Evolutionary conservation across 768 basidiomycete genomes (phyloP).

Genomic region (Auricularia auricula-judae): DNA sequence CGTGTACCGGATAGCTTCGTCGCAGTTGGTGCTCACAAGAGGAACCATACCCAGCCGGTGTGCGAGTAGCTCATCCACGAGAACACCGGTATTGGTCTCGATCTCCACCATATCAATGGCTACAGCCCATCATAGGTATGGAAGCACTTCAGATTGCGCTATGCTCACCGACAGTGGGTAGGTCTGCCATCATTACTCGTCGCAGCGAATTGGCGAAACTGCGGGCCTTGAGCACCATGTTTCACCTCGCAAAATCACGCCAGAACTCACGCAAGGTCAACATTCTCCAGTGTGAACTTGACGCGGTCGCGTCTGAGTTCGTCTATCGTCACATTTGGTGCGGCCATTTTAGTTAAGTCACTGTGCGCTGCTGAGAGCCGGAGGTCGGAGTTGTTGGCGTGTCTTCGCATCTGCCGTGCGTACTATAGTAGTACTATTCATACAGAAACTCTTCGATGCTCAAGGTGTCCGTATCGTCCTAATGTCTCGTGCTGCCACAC

Average conservation of each 20-base stretch:
- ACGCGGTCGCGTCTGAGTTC: constrained; percentile 77
- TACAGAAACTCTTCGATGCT: too few species aligned
- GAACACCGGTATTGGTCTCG: constrained; percentile 77
- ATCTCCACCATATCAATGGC: constrained; percentile 97
- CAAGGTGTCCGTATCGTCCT: too few species aligned
- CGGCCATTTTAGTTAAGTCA: too few species aligned
- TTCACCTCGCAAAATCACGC: constrained; percentile 6
- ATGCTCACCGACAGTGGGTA: constrained; percentile 83
- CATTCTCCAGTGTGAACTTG: constrained; percentile 90
- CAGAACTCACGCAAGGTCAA: constrained; percentile 70
- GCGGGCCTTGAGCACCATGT: constrained; percentile 3
- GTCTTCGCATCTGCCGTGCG: too few species aligned
- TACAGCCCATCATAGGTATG: constrained; percentile 19
- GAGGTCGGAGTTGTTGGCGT: too few species aligned
- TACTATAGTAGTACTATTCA: too few species aligned
- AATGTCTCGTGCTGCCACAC: too few species aligned
- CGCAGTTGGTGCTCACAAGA: constrained; percentile 75
- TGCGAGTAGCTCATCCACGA: constrained; percentile 95
- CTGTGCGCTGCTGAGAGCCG: too few species aligned
- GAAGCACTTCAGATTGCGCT: neutral
- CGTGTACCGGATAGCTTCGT: constrained; percentile 75
- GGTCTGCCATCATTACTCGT: constrained; percentile 90
- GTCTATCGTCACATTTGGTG: neutral
- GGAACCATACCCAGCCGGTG: constrained; percentile 95
- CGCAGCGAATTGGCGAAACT: constrained; percentile 89